Conservation (phyloP, 176 grass and related monocot genomes). For the Melocanna baccifera region DNA sequence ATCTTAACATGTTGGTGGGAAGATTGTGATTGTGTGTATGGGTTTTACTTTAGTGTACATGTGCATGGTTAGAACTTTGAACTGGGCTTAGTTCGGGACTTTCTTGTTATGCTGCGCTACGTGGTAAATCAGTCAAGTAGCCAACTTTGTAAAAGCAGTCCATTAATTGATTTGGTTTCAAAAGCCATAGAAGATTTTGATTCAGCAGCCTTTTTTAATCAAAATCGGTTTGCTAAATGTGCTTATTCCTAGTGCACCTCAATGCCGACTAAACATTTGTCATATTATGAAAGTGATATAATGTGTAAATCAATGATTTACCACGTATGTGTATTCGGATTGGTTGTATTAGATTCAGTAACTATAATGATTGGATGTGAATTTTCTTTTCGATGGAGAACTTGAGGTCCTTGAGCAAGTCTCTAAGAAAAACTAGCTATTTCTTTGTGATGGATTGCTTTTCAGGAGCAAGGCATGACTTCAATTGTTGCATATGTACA, state of each 20-base stretch:
- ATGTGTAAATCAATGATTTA: not conserved
- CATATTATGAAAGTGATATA: not conserved
- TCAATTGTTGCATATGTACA: conserved; percentile 28
- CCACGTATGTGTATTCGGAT: not conserved
- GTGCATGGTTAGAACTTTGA: not conserved
- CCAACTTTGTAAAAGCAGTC: not conserved
- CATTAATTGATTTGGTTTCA: not conserved
- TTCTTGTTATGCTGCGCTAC: not conserved
- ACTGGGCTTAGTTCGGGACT: not conserved
- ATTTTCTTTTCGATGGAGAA: not conserved
- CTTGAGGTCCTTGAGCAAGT: not conserved
- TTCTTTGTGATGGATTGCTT: not conserved
- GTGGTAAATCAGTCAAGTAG: not conserved
- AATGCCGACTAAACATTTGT: not conserved
- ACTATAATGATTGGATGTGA: not conserved
- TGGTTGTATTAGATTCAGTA: not conserved
- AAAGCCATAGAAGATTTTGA: not conserved
- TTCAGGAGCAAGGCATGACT: not conserved
- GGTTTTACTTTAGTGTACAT: not conserved
- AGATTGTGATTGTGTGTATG: not conserved
- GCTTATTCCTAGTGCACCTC: not conserved
- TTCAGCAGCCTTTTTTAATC: not conserved
- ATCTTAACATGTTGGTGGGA: not conserved
- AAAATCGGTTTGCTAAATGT: not conserved
- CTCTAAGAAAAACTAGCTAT: not conserved